phyloP scores from a whole-genome alignment of 2,329 filamentous ascomycete species.

The Claviceps sp. region DNA sequence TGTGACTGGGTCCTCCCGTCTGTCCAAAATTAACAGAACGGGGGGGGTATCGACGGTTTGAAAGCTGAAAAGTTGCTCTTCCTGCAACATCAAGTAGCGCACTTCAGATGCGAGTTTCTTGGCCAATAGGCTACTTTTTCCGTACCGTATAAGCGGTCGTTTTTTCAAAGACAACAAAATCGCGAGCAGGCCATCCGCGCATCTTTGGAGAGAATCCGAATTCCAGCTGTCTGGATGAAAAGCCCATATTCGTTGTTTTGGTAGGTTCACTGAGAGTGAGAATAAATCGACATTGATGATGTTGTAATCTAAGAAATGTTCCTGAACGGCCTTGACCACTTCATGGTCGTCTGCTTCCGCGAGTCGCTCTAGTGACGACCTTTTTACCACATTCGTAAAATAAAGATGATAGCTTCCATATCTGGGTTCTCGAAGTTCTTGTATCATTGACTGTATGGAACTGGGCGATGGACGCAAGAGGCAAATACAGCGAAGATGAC shows the following conservation, averaged over 20 bases:
- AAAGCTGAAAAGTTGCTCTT: conserved; percentile 94
- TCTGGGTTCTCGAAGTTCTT: conserved; percentile 89
- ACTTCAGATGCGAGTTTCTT: conserved; percentile 92
- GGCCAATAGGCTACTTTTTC: conserved; percentile 77
- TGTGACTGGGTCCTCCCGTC: conserved; percentile 87
- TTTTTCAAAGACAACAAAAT: conserved; percentile 85
- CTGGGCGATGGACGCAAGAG: conserved; percentile 86
- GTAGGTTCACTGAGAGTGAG: conserved; percentile 60
- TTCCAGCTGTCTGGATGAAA: conserved; percentile 80
- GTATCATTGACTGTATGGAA: conserved; percentile 85
- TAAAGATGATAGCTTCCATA: conserved; percentile 97
- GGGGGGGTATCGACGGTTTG: conserved; percentile 88
- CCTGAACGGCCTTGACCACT: conserved; percentile 84
- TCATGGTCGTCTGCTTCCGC: conserved; percentile 97
- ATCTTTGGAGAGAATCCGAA: conserved; percentile 69
- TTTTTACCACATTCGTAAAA: conserved; percentile 95
- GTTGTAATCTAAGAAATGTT: conserved; percentile 92
- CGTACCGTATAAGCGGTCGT: conserved; percentile 85
- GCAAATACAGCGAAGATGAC: conserved; percentile 84
- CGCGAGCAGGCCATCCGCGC: conserved; percentile 76
- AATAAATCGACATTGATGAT: conserved; percentile 93
- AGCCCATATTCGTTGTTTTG: conserved; percentile 68
- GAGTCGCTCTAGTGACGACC: conserved; percentile 83
- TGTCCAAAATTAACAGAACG: conserved; percentile 78
- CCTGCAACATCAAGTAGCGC: conserved; percentile 84